phyloP scores from a whole-genome alignment of 306 rosid genomes.

The Pterocarpus santalinus region DNA sequence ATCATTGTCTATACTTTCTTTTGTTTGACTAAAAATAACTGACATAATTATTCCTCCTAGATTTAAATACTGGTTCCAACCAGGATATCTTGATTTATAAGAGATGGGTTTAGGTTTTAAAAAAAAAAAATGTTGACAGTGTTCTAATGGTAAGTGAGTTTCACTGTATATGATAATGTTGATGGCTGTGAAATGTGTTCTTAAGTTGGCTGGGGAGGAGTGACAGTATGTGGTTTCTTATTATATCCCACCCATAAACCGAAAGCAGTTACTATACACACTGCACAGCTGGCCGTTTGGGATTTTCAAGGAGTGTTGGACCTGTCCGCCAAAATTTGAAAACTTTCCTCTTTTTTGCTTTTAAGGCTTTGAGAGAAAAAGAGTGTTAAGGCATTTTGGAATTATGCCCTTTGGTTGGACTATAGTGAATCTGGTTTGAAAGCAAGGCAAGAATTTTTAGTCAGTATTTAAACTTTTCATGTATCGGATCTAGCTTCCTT shows the following conservation, averaged over 20 bases:
- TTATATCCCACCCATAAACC: neutral
- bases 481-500: neutral
- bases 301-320: neutral
- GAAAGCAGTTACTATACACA: neutral
- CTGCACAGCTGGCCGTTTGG: neutral
- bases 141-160: neutral
- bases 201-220: neutral
- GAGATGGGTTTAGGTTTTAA: neutral
- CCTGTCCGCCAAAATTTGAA: neutral
- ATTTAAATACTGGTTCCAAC: conserved; percentile 26
- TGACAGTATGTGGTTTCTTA: neutral
- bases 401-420: neutral
- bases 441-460: neutral
- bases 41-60: neutral
- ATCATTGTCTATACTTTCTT: conserved; percentile 29
- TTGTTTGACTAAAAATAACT: conserved; percentile 21
- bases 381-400: neutral
- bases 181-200: neutral
- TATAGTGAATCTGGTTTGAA: neutral
- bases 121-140: neutral
- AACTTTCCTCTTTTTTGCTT: neutral
- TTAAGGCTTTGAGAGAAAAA: neutral
- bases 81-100: conserved; percentile 19
- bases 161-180: neutral
- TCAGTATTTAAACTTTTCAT: neutral